Evolutionary conservation across 345 rosid genomes (phyloP), one percentile per base, ranked within the genome.

Genomic region (Rhizophora mangle): DNA sequence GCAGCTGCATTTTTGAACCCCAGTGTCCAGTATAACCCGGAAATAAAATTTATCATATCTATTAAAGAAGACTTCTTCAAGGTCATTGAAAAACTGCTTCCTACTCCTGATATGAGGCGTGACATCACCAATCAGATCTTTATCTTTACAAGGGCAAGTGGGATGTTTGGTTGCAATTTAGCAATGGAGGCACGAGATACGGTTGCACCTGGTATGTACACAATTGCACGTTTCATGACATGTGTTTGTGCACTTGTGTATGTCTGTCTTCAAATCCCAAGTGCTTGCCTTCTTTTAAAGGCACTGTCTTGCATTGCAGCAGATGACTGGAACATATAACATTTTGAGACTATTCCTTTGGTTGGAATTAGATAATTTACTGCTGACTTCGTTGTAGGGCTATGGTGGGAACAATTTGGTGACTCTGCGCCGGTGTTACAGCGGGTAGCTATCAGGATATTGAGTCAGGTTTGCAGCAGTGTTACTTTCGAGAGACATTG

Each of bases 331-430:
- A 43, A 43, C 18, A 43, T 3, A 13, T 13, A 26, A 56, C 29
- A 56, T 56, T 22, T 62, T 57, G 54, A 1, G 31, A 27, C 26
- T 24, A n/a, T 67, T 65, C 30, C 9, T 37, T 27, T 63, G 29
- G 60, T 43, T 55, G 54, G 15, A 68, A 65, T 31, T 46, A 64
- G 69, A 56, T 16, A 68, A 64, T 49, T 60, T 32, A 3, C 24
- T 54, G 66, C 52, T 43, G 32, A 21, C 30, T 15, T 5, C 18
- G 16, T 34, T 81, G 75, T 70, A 92, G 98, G 98, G 70, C 82
- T 92, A 4, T 92, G 96, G 98, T 92, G 98, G 98, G 98, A 92
- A 72, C 98, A 89, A 78, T 89, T 87, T 49, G 94, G 98, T 11
- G 98, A 89, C 72, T 83, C 94, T 58, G 98, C 98, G 13, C 96